Evolutionary conservation across 306 rosid genomes (phyloP).

Genomic region (Fragaria iinumae): DNA sequence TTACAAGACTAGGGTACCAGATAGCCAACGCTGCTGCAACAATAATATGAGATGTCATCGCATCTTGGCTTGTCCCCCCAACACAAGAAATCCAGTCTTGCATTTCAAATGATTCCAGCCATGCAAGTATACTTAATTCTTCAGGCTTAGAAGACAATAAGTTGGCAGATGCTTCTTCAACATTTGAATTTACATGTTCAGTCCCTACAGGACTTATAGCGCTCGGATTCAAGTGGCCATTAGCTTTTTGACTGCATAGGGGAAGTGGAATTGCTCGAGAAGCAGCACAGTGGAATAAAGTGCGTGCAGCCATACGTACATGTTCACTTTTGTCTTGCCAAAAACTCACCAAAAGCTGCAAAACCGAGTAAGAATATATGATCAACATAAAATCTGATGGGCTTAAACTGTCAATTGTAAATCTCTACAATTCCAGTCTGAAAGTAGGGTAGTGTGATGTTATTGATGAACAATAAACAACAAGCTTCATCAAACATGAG

Average conservation of each 20-base stretch:
- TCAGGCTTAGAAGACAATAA: constrained; percentile 35
- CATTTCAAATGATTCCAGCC: constrained; percentile 94
- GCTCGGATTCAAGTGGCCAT: constrained; percentile 33
- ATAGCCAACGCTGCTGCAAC: constrained; percentile 95
- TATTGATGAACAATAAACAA: neutral
- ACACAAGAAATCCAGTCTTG: constrained; percentile 98
- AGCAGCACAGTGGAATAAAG: constrained; percentile 95
- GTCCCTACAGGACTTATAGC: constrained; percentile 34
- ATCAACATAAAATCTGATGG: constrained; percentile 15
- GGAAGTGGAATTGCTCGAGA: constrained; percentile 84
- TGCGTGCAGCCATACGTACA: constrained; percentile 95
- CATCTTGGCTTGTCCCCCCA: constrained; percentile 98
- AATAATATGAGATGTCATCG: constrained; percentile 91
- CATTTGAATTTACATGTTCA: constrained; percentile 29
- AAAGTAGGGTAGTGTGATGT: constrained; percentile 8
- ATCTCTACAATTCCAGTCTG: constrained; percentile 13
- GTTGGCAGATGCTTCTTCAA: constrained; percentile 38
- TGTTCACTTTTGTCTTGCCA: constrained; percentile 98
- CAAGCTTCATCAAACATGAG: neutral
- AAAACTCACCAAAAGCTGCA: constrained; percentile 92
- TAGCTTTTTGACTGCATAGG: constrained; percentile 47
- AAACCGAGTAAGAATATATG: constrained; percentile 25
- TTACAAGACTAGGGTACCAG: constrained; percentile 96
- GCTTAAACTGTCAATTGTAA: constrained; percentile 11
- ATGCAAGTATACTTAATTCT: constrained; percentile 58